These are phyloP conservation scores for Uronychia binucleata DNA, from an alignment of 73 alveolate species.

Conservation along the genomic window DNA sequence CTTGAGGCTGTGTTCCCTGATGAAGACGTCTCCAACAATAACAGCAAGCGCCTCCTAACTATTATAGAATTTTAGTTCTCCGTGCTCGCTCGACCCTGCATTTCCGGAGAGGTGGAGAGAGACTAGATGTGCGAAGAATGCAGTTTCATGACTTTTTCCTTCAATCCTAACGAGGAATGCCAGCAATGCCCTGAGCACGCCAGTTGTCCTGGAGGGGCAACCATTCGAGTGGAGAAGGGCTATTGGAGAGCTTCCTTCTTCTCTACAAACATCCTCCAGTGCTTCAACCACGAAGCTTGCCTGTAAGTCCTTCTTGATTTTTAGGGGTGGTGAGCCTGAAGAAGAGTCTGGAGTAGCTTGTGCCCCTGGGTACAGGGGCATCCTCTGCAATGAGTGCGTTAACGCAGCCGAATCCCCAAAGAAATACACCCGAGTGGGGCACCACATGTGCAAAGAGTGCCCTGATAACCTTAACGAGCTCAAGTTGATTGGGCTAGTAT, in stretches of 20 bases:
- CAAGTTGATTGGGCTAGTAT: too few relatives aligned
- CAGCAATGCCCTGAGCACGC: background rate
- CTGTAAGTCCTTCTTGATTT: too few relatives aligned
- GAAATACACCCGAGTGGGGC: background rate
- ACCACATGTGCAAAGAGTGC: background rate
- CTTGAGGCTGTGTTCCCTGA: too few relatives aligned
- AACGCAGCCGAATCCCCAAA: background rate
- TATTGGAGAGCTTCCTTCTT: slow-evolving; percentile 4
- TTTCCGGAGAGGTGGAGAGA: too few relatives aligned
- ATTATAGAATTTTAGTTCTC: too few relatives aligned
- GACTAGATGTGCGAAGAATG: background rate
- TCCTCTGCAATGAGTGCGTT: background rate
- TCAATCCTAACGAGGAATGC: background rate
- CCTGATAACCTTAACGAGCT: too few relatives aligned
- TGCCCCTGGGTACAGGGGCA: background rate
- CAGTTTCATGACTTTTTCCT: background rate
- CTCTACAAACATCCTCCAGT: background rate
- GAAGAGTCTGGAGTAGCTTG: background rate
- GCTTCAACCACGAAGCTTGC: slow-evolving; percentile 1
- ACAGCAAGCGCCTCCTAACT: too few relatives aligned
- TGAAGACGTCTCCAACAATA: too few relatives aligned
- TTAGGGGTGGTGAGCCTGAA: background rate
- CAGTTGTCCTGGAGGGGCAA: background rate
- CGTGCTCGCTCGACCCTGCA: too few relatives aligned
- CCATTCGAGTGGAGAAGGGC: background rate